Conservation (phyloP, 116 monocot genomes). For the Phalaenopsis hybrid region DNA sequence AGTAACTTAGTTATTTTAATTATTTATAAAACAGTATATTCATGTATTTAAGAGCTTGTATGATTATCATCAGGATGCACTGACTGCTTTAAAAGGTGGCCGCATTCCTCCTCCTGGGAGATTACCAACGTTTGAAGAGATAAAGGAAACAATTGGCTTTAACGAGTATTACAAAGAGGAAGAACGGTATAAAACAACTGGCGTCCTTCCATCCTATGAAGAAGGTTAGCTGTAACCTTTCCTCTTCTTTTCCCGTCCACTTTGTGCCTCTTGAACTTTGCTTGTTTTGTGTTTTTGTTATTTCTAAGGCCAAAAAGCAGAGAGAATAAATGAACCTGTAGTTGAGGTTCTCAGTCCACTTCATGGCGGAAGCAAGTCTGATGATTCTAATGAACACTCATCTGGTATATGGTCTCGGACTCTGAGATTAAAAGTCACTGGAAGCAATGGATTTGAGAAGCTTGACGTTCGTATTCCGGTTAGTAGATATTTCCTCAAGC, state of each 20-base stretch:
- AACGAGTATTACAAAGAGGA: slow-evolving; percentile 91
- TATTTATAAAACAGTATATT: background rate
- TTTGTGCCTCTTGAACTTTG: background rate
- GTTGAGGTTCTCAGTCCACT: slow-evolving; percentile 69
- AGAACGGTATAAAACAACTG: slow-evolving; percentile 38
- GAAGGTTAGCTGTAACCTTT: slow-evolving; percentile 13
- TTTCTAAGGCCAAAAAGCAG: background rate
- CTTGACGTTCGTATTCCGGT: slow-evolving; percentile 86
- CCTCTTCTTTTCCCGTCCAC: background rate
- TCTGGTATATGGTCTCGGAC: slow-evolving; percentile 72
- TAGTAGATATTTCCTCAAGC: slow-evolving; percentile 26
- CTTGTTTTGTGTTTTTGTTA: background rate
- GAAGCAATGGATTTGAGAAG: slow-evolving; percentile 68
- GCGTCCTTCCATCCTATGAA: slow-evolving; percentile 19
- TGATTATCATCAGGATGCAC: slow-evolving; percentile 59
- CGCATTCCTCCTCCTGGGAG: slow-evolving; percentile 75
- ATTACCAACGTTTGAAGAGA: slow-evolving; percentile 87
- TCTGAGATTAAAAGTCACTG: slow-evolving; percentile 78
- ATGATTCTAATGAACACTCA: slow-evolving; percentile 28
- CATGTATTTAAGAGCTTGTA: background rate
- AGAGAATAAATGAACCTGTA: slow-evolving; percentile 37
- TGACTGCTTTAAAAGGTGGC: slow-evolving; percentile 78
- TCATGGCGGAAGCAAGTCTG: slow-evolving; percentile 24
- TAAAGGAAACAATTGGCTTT: slow-evolving; percentile 81
- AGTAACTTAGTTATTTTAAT: background rate